phyloP scores from a whole-genome alignment of 768 basidiomycete species.

The Psilocybe cubensis region DNA sequence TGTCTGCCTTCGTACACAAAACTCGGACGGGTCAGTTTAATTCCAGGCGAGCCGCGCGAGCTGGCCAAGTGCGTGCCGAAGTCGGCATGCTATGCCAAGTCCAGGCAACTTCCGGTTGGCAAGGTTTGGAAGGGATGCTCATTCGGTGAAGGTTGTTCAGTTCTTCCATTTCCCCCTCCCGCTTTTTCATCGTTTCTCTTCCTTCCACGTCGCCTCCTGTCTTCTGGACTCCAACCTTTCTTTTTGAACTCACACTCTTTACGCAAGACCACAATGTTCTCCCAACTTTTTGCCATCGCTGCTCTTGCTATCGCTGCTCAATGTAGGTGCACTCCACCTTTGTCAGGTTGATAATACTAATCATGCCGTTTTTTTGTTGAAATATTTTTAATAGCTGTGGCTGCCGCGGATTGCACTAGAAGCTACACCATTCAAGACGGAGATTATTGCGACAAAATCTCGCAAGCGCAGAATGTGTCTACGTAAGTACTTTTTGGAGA shows the following conservation, averaged over 20 bases:
- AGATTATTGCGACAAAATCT: constrained; percentile 63
- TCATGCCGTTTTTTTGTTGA: neutral
- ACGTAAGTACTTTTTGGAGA: constrained; percentile 34
- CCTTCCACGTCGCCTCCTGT: constrained; percentile 5
- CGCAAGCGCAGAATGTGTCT: constrained; percentile 46
- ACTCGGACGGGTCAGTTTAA: too few species aligned
- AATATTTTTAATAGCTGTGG: constrained; percentile 8
- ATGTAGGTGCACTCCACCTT: constrained; percentile 12
- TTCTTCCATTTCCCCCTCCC: constrained; percentile 10
- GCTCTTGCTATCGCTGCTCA: constrained; percentile 22
- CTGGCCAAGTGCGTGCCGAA: neutral
- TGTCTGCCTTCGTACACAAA: too few species aligned
- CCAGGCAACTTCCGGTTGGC: constrained; percentile 17
- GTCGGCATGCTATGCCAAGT: neutral
- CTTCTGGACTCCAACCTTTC: constrained; percentile 12
- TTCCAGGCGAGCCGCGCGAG: too few species aligned
- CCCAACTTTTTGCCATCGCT: constrained; percentile 21
- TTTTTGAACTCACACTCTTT: constrained; percentile 22
- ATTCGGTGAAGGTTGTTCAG: neutral
- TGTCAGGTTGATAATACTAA: neutral
- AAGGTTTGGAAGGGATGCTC: neutral
- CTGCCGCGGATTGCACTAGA: constrained; percentile 44
- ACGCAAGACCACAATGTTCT: constrained; percentile 20
- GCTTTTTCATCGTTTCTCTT: neutral
- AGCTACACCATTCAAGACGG: constrained; percentile 52